Evolutionary conservation across 257 asterid species (phyloP).

Genomic region (Vinca minor): DNA sequence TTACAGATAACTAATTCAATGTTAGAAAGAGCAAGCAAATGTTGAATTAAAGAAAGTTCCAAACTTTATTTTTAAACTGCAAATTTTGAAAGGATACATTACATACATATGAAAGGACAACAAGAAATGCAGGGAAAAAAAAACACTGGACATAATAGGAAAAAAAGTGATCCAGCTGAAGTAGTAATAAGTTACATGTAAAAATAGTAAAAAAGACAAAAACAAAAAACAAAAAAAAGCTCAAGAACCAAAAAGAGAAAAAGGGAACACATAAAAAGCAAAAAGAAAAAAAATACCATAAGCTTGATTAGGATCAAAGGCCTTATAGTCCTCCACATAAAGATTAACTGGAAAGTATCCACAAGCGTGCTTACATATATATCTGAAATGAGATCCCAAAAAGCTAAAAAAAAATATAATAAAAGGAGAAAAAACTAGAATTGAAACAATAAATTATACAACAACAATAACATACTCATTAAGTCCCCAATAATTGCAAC

Average conservation of each 20-base stretch:
- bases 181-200: background rate
- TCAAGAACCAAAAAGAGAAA: background rate
- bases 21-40: background rate
- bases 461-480: too few species aligned
- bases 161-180: too few species aligned
- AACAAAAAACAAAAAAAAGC: background rate
- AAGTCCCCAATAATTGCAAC: too few species aligned
- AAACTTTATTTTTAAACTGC: background rate
- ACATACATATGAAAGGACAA: background rate
- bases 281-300: constrained; percentile 51
- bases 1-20: background rate
- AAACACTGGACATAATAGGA: too few species aligned
- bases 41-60: background rate
- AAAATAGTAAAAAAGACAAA: background rate
- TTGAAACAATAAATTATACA: too few species aligned
- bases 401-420: background rate
- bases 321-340: constrained; percentile 81
- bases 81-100: background rate
- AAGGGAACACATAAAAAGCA: background rate
- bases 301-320: constrained; percentile 89
- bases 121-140: too few species aligned
- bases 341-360: constrained; percentile 84
- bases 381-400: constrained; percentile 43
- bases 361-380: constrained; percentile 72
- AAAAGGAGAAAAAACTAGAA: background rate